Evolutionary conservation across 257 asterid species (phyloP).

Genomic region (Striga asiatica): DNA sequence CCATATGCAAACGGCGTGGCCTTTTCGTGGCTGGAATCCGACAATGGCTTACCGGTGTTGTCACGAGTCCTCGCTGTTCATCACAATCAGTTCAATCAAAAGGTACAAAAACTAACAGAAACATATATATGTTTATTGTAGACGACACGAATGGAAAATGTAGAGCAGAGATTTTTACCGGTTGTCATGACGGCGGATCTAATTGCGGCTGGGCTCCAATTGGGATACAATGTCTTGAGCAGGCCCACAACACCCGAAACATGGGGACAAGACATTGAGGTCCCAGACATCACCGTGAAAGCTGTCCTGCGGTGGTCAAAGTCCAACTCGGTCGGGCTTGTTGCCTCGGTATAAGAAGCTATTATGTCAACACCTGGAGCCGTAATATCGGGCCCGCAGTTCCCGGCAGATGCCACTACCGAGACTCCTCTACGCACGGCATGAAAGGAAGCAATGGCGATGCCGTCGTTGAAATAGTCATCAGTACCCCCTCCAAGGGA

Average conservation of each 20-base stretch:
- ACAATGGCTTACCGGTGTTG: conserved; percentile 30
- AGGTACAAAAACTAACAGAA: too few species aligned
- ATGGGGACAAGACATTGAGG: conserved; percentile 75
- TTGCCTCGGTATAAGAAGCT: conserved; percentile 34
- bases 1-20: conserved; percentile 42
- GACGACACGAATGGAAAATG: too few species aligned
- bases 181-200: conserved; percentile 56
- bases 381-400: conserved; percentile 73
- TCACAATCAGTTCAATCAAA: too few species aligned
- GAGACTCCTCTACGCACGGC: too few species aligned
- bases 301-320: conserved; percentile 25
- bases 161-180: too few species aligned
- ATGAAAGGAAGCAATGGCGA: too few species aligned
- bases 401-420: too few species aligned
- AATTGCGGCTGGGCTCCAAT: conserved; percentile 64
- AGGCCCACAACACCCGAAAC: conserved; percentile 52
- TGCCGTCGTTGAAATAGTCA: too few species aligned
- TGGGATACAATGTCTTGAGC: conserved; percentile 37
- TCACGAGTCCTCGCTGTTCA: conserved; percentile 38
- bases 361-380: conserved; percentile 59
- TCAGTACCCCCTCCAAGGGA: too few species aligned
- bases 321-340: conserved; percentile 10
- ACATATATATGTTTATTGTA: too few species aligned
- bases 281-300: conserved; percentile 25
- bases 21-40: neutral